A percentile compares a stretch with the other conserved stretches of the same genome.
Conservation (phyloP, 2,329 filamentous ascomycete genomes). For the Madurella fahalii region DNA sequence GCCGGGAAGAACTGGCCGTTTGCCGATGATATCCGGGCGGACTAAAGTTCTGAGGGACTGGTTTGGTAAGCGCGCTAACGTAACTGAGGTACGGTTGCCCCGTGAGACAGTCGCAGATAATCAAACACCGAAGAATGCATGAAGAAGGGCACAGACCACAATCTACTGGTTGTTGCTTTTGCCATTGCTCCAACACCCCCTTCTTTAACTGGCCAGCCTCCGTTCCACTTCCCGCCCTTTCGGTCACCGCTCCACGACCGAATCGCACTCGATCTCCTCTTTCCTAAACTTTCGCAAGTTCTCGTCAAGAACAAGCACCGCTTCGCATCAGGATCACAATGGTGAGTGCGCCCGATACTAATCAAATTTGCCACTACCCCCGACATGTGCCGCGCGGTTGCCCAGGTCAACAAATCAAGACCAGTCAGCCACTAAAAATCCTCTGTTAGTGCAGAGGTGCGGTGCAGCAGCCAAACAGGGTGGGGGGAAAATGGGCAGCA, state of each 20-base stretch:
- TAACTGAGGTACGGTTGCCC: conserved; percentile 7
- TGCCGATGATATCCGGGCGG: too few relatives aligned
- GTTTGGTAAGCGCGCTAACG: too few relatives aligned
- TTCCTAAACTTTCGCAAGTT: background rate
- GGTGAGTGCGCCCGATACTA: background rate
- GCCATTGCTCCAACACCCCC: background rate
- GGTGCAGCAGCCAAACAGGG: conserved; percentile 8
- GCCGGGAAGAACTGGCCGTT: too few relatives aligned
- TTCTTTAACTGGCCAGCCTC: conserved; percentile 1
- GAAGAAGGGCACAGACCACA: conserved; percentile 12
- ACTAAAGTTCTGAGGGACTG: too few relatives aligned
- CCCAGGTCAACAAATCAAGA: conserved; percentile 23
- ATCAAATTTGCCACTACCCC: background rate
- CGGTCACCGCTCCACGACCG: background rate
- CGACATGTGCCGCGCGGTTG: conserved; percentile 19
- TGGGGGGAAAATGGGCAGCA: background rate
- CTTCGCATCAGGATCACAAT: conserved; percentile 1
- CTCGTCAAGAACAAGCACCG: background rate
- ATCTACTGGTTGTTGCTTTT: background rate
- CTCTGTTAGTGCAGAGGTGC: conserved; percentile 16
- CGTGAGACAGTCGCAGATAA: conserved; percentile 7
- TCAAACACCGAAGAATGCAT: conserved; percentile 8
- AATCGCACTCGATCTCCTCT: background rate
- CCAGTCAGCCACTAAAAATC: conserved; percentile 19
- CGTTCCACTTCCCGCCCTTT: conserved; percentile 6